Percentiles rank a stretch among this genome's conserved stretches.
Conservation (phyloP, 2,329 filamentous ascomycete species). For the Aspergillus glaucus region DNA sequence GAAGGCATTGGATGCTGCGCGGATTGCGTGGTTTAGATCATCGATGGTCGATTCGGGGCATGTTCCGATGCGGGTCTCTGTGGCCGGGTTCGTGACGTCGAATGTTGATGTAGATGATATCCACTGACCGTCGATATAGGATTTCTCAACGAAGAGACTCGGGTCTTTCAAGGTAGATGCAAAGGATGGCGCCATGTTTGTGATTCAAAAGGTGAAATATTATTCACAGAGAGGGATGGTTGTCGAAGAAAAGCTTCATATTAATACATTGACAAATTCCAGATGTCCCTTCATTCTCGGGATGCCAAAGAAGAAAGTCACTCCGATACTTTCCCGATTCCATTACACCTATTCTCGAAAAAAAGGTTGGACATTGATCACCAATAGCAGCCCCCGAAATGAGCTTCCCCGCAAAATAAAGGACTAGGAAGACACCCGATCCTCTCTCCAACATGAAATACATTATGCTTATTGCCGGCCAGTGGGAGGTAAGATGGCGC, state of each 20-base stretch:
- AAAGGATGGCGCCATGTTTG: not conserved
- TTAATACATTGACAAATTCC: not conserved
- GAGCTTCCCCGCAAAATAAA: too few relatives aligned
- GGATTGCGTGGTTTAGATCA: conserved; percentile 72
- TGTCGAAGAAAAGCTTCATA: not conserved
- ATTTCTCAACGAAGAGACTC: conserved; percentile 70
- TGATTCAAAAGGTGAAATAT: too few relatives aligned
- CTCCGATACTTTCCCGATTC: not conserved
- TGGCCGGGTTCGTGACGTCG: conserved; percentile 73
- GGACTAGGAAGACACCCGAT: too few relatives aligned
- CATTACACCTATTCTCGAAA: too few relatives aligned
- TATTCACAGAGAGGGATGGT: too few relatives aligned
- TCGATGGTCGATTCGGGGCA: conserved; percentile 68
- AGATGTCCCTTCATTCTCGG: not conserved
- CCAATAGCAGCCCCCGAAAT: too few relatives aligned
- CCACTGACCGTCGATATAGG: conserved; percentile 88
- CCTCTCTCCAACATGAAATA: too few relatives aligned
- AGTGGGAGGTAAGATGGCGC: too few relatives aligned
- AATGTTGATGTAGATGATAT: conserved; percentile 74
- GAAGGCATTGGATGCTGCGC: conserved; percentile 65
- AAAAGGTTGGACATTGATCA: too few relatives aligned
- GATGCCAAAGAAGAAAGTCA: not conserved
- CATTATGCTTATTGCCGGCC: too few relatives aligned
- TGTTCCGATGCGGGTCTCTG: conserved; percentile 67
- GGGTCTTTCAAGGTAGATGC: conserved; percentile 54